phyloP scores from a whole-genome alignment of 768 basidiomycete species.

The Naganishia randhawae region DNA sequence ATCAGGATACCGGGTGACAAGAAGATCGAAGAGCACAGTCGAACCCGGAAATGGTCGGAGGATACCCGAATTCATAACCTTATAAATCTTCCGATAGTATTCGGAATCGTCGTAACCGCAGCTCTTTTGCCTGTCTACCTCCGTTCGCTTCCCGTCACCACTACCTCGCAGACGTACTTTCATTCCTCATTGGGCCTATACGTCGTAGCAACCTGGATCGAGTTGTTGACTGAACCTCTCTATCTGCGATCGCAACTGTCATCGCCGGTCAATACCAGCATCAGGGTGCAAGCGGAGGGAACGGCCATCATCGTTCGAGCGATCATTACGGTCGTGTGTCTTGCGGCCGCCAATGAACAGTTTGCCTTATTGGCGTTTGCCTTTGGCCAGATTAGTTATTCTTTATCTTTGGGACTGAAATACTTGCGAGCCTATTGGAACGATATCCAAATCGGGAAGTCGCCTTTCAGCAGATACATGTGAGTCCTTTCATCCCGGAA shows the following conservation, averaged over 20 bases:
- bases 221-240: conserved; percentile 78
- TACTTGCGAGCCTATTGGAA: conserved; percentile 54
- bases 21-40: conserved; percentile 8
- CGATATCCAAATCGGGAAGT: background rate
- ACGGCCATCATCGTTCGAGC: conserved; percentile 72
- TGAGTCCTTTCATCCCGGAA: background rate
- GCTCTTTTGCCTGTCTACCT: conserved; percentile 59
- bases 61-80: conserved; percentile 54
- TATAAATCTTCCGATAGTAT: conserved; percentile 62
- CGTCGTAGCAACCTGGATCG: conserved; percentile 67
- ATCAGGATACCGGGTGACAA: conserved; percentile 56
- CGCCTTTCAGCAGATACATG: background rate
- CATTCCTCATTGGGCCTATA: conserved; percentile 64
- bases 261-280: conserved; percentile 61
- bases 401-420: conserved; percentile 36
- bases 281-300: conserved; percentile 83
- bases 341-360: conserved; percentile 53
- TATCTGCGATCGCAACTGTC: conserved; percentile 65
- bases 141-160: conserved; percentile 57
- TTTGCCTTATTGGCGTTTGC: conserved; percentile 78
- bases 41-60: background rate
- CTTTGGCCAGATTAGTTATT: conserved; percentile 74
- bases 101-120: conserved; percentile 67
- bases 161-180: conserved; percentile 65
- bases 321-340: conserved; percentile 63